Base-by-base conservation (phyloP, 805 yeast species). In the Starmerella ratchasimensis region DNA sequence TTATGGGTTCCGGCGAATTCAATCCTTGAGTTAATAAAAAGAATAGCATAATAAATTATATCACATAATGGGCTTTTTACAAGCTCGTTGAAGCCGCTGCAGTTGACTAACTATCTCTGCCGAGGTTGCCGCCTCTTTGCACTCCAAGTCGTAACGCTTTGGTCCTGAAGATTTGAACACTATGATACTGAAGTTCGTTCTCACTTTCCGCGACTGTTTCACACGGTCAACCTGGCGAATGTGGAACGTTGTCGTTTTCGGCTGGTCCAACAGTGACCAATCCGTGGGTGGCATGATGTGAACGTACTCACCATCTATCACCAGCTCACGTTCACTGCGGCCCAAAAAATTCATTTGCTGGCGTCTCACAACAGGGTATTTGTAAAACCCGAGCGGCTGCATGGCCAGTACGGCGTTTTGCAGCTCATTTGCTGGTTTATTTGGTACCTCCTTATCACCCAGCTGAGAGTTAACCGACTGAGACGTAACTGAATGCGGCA, bases 231-330 rank as follows among this genome's bases (percentile, higher is more conserved):
- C 73, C 51, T 81, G 93, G 15, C 80, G 71, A 8, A 84, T 72
- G 52, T 84, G 93, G 56, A 88, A 82, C 0, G 93, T 78, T 13
- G 84, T 74, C 0, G 94, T 86, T 53, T 86, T 86, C 48, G 79
- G 71, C 57, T 58, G 52, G 37, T 79, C 90, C 50, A 79, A 72
- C 70, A 82, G 72, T 47, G 69, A 71, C 41, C 72, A 67, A 42
- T 81, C 88, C 49, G 80, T 83, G 6, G 84, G 76, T 0, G 96
- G 95, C 50, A 82, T 72, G 34, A 88, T 71, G 51, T 86, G 88
- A 11, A 88, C 72, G 51, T 83, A 84, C 50, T 83, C 94, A n/a
- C 96, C 97, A 57, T 88, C 97, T 27, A 88, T 72, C 1, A 90
- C 84, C 23, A 88, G 63, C 1, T 84, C 72, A 49, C 90, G 72